Percentiles rank a stretch among this genome's conserved stretches.
Conservation (phyloP, 352 stramenopile species). For the Pythium biforme region DNA sequence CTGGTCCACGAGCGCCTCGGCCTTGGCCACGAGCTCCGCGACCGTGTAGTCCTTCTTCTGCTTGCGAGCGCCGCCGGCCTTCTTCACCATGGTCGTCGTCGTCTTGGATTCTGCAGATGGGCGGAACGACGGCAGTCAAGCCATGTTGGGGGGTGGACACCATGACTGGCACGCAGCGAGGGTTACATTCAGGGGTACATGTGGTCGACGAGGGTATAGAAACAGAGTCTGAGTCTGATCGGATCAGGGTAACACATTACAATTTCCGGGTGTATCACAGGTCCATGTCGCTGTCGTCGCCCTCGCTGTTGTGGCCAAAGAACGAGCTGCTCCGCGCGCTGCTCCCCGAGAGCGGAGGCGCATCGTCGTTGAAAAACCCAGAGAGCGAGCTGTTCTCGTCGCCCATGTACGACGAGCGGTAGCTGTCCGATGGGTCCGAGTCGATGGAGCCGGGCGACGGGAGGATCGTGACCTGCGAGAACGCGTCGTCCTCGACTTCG, state of each 20-base stretch:
- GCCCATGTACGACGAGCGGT: slow-evolving; percentile 13
- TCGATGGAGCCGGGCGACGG: slow-evolving; percentile 12
- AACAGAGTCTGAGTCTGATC: slow-evolving; percentile 3
- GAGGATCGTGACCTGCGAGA: slow-evolving; percentile 11
- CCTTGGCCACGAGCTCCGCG: slow-evolving; percentile 78
- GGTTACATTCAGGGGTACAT: slow-evolving; percentile 12
- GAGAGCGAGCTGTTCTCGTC: slow-evolving; percentile 8
- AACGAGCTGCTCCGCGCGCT: slow-evolving; percentile 4
- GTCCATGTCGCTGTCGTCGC: slow-evolving; percentile 9
- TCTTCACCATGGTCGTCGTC: slow-evolving; percentile 38
- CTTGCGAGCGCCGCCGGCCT: slow-evolving; percentile 1
- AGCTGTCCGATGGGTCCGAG: slow-evolving; percentile 24
- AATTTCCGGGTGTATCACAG: no score
- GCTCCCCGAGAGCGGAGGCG: slow-evolving; percentile 3
- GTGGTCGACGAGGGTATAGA: no score
- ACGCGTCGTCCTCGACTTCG: slow-evolving; percentile 16
- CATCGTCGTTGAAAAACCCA: slow-evolving; percentile 23
- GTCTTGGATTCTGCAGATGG: no score
- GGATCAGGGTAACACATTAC: slow-evolving; percentile 1
- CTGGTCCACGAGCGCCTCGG: slow-evolving; percentile 79
- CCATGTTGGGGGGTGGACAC: not conserved
- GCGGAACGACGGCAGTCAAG: no score
- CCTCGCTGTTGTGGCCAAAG: not conserved
- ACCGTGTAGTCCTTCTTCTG: slow-evolving; percentile 45
- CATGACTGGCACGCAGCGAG: slow-evolving; percentile 14